phyloP scores from a whole-genome alignment of 2,329 filamentous ascomycete species.

The Penicillium sp. region DNA sequence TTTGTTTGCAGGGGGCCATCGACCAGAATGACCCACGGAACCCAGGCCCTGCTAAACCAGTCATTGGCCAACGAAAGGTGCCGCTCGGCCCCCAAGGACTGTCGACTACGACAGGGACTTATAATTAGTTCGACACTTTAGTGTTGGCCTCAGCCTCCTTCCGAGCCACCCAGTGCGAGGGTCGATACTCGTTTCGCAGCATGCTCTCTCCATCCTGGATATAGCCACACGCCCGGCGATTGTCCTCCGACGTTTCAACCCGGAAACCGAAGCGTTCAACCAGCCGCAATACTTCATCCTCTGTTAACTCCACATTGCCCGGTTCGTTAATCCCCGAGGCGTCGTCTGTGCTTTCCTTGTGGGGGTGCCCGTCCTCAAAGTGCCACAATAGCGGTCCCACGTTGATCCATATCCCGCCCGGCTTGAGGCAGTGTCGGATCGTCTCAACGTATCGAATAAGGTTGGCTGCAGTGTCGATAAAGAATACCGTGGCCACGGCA shows the following conservation, averaged over 20 bases:
- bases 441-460: conserved; percentile 83
- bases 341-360: conserved; percentile 21
- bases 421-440: conserved; percentile 68
- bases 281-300: conserved; percentile 78
- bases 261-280: conserved; percentile 70
- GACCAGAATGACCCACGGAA: too few relatives aligned
- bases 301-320: conserved; percentile 80
- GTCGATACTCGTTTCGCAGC: conserved; percentile 74
- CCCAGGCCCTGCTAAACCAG: too few relatives aligned
- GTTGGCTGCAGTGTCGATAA: conserved; percentile 95
- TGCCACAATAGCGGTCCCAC: conserved; percentile 92
- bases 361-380: conserved; percentile 60
- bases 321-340: conserved; percentile 71
- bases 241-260: conserved; percentile 59
- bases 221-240: conserved; percentile 61
- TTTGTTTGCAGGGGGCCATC: too few relatives aligned
- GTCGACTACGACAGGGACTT: background rate
- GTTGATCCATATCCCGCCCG: conserved; percentile 80
- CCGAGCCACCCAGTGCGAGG: conserved; percentile 77
- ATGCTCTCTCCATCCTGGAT: conserved; percentile 81
- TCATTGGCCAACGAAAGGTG: too few relatives aligned
- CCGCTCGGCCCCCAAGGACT: conserved; percentile 2
- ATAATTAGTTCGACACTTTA: background rate
- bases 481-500: conserved; percentile 85
- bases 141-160: conserved; percentile 45